These are phyloP conservation scores for Ramaria rubella DNA, from an alignment of 768 basidiomycete genomes.

Conservation along the genomic window DNA sequence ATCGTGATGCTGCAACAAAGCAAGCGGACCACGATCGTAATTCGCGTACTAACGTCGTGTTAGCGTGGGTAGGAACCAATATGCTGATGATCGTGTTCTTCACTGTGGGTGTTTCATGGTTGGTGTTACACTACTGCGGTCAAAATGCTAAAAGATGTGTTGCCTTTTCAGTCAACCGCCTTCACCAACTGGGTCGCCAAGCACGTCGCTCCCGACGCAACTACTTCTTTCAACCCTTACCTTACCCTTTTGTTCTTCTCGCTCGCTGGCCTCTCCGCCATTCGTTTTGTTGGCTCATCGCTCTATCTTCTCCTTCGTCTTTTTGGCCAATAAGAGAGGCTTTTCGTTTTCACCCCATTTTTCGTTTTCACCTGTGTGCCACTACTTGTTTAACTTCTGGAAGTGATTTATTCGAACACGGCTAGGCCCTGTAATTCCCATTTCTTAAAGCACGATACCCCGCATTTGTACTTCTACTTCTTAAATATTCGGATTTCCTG, in stretches of 20 bases:
- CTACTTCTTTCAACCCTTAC: conserved; percentile 80
- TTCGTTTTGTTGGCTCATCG: conserved; percentile 75
- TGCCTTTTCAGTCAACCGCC: conserved; percentile 54
- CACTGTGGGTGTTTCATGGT: conserved; percentile 35
- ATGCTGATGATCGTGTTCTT: conserved; percentile 48
- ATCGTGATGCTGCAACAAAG: conserved; percentile 82
- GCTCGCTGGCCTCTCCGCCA: conserved; percentile 67
- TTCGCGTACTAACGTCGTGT: conserved; percentile 78
- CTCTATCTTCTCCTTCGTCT: conserved; percentile 75
- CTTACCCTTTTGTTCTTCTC: conserved; percentile 73
- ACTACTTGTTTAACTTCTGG: too few species aligned
- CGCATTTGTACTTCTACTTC: too few species aligned
- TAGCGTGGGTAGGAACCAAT: conserved; percentile 80
- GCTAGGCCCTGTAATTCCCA: too few species aligned
- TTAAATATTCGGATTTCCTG: too few species aligned
- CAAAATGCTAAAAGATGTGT: neutral
- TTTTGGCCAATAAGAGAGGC: conserved; percentile 44
- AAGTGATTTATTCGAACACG: too few species aligned
- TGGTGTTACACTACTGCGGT: conserved; percentile 45
- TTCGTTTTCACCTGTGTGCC: neutral
- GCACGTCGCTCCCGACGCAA: conserved; percentile 44
- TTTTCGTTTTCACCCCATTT: neutral
- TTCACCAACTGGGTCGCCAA: conserved; percentile 67
- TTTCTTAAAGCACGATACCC: too few species aligned
- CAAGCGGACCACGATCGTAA: conserved; percentile 82